Evolutionary conservation across 108 stramenopile species (phyloP).

Genomic region (Nitzschia inconspicua): DNA sequence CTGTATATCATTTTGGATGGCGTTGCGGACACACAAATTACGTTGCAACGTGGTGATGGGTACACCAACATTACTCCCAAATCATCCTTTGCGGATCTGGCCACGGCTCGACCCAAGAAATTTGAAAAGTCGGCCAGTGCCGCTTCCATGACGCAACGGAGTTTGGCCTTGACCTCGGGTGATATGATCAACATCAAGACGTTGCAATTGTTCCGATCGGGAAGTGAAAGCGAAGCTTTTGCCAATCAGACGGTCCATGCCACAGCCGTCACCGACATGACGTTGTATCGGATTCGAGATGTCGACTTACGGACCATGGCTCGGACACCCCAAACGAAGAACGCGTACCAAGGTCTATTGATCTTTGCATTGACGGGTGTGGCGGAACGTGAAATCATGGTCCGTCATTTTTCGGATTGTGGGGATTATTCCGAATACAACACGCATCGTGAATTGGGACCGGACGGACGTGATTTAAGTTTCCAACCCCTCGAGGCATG

Average conservation of each 20-base stretch:
- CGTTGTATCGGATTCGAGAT: background rate
- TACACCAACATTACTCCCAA: background rate
- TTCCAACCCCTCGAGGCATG: slow-evolving; percentile 21
- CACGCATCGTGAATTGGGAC: background rate
- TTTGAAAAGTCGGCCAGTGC: slow-evolving; percentile 11
- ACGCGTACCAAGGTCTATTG: slow-evolving; percentile 14
- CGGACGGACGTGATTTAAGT: background rate
- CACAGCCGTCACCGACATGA: background rate
- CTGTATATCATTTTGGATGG: slow-evolving; percentile 32
- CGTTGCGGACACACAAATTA: slow-evolving; percentile 3
- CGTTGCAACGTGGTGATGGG: background rate
- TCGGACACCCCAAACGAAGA: slow-evolving; percentile 4
- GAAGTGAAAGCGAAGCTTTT: no score
- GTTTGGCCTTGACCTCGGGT: background rate
- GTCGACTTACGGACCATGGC: background rate
- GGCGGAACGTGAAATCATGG: background rate
- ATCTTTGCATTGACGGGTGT: slow-evolving; percentile 15
- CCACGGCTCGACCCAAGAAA: background rate
- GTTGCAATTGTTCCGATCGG: no score
- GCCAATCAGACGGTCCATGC: no score
- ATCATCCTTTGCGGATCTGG: background rate
- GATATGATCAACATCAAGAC: background rate
- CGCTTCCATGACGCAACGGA: background rate
- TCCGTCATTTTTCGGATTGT: background rate
- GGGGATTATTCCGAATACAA: background rate